Base-by-base conservation (phyloP, 2,329 filamentous ascomycete species). In the Stagonosporopsis vannaccii region DNA sequence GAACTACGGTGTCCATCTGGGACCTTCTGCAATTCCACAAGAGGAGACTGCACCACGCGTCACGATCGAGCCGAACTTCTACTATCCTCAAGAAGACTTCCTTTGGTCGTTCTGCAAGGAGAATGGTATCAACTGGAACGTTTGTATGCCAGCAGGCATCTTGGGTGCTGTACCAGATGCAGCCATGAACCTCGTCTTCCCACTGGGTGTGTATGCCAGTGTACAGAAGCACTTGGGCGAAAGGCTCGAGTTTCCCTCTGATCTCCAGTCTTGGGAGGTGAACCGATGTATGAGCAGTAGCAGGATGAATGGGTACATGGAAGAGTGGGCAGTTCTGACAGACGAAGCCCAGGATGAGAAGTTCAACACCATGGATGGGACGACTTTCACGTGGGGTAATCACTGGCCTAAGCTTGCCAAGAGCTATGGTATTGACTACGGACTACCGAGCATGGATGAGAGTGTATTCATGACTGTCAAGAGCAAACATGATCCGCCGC, bases 71-170 rank as follows among this genome's bases (percentile, higher is more conserved):
- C 77, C 79, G 1, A 84, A 85, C 67, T 85, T 85, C 69, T 85
- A 85, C 75, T 85, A 84, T 59, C 68, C 75, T 0, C 82, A 85
- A 70, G 82, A 85, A 71, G 81, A 85, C 57, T 68, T 72, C 4
- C 74, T 85, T 2, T 75, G 67, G 45, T 63, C 71, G 1, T 84
- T 76, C 62, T 81, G 80, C 66, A 60, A 70, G 22, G 62, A 69
- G 1, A 66, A 78, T 17, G 46, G 49, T 12, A 72, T 76, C 8
- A 57, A 59, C 20, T 85, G 79, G 79, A 83, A 79, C 58, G 70
- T 83, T 15, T 77, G 77, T 23, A 78, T 79, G 53, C 82, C 83
- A 0, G 77, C 77, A 0, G 79, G 75, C 64, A 81, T 85, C 50
- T 67, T 81, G 22, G 82, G 81, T 12, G 79, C 80, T 1, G 80